Evolutionary conservation across 2,329 filamentous ascomycete species (phyloP), one percentile per base, ranked within the genome.

Genomic region (Thelonectria olida): DNA sequence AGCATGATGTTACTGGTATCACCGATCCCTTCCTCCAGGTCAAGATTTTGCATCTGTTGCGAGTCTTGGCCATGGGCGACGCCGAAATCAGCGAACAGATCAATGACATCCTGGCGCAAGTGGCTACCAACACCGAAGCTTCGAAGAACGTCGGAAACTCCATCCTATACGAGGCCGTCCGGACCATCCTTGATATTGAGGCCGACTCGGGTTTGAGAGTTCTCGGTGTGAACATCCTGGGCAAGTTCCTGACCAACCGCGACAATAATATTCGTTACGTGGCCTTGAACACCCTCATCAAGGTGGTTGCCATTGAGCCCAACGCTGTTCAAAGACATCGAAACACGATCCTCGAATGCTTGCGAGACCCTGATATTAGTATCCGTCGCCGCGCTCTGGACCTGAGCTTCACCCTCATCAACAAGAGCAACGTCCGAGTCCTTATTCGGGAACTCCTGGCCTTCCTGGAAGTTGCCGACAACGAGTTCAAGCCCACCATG

Each of bases 211-310:
- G 96, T 34, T 81, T 99, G 65, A 87, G 96, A 51, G 96, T 99
- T 20, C 85, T 99, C 23, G 96, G 96, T 73, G 96, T 99, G 70
- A 99, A 99, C 75, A 99, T 99, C 67, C 87, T 99, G 22, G 96
- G 96, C 75, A 99, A 98, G 76, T 99, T 99, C 80, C 81, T 99
- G 64, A 90, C 94, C n/a, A 99, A 99, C 82, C 90, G 95, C 70
- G 96, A 99, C 79, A 99, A 99, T 84, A 99, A 99, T 75, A 99
- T 99, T 72, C 91, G 96, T 77, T 99, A 99, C 74, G 96, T 99
- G 52, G 96, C 96, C 17, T 84, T 99, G 52, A 99, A 99, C 79
- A 99, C 96, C 0, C 83, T 99, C 50, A 96, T 97, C 80, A 98
- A 97, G 79, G 96, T 99, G 17, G 96, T 99, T 47, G 96, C 96